Conservation (phyloP, 495 filamentous ascomycete species). For the Aspergillus nanangensis region DNA sequence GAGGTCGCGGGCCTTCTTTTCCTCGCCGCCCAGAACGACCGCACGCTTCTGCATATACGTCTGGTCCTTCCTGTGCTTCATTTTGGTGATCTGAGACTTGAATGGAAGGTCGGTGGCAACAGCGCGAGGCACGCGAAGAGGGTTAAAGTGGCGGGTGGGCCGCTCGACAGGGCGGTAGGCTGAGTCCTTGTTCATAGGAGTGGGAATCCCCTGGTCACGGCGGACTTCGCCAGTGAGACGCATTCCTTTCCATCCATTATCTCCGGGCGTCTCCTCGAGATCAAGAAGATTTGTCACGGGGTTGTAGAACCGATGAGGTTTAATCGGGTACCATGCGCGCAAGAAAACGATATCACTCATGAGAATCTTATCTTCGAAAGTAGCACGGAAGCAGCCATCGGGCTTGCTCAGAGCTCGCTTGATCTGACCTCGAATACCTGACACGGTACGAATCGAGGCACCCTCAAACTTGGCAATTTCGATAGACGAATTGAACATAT, state of each 20-base stretch:
- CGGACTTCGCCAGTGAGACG: constrained; percentile 92
- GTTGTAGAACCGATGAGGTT: constrained; percentile 93
- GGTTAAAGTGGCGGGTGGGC: constrained; percentile 82
- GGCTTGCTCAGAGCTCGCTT: constrained; percentile 88
- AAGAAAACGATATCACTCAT: constrained; percentile 96
- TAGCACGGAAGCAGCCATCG: constrained; percentile 91
- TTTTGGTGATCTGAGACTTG: constrained; percentile 84
- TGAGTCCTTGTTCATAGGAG: constrained; percentile 73
- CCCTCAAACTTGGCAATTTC: constrained; percentile 99
- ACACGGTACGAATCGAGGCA: constrained; percentile 90
- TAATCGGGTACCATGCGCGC: constrained; percentile 92
- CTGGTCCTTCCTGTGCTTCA: constrained; percentile 70
- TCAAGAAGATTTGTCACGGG: constrained; percentile 87
- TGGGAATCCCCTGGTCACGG: constrained; percentile 65
- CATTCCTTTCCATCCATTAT: constrained; percentile 75
- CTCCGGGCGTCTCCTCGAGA: constrained; percentile 27
- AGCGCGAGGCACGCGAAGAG: constrained; percentile 79
- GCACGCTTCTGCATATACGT: constrained; percentile 95
- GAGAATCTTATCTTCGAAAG: constrained; percentile 96
- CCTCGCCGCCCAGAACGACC: constrained; percentile 77
- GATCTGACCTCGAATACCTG: constrained; percentile 92
- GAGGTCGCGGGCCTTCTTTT: constrained; percentile 81
- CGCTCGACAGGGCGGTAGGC: constrained; percentile 81
- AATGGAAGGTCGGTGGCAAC: constrained; percentile 84
- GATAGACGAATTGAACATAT: constrained; percentile 90